phyloP scores from a whole-genome alignment of 2,329 filamentous ascomycete species.

The Epichloe baconii region DNA sequence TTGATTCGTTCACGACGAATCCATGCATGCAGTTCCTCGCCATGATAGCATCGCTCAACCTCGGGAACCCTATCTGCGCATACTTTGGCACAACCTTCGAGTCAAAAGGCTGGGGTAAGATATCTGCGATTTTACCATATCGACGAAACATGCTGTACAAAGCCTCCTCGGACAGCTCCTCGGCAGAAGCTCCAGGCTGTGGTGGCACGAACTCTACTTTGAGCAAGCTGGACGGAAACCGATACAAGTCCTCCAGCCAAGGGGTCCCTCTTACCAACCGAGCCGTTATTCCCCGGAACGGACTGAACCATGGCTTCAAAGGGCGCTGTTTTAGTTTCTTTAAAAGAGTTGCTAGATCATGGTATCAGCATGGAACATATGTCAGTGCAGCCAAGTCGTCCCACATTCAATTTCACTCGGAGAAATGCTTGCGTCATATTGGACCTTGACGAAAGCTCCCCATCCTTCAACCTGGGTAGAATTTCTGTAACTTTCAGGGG shows the following conservation, averaged over 20 bases:
- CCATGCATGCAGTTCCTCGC: conserved; percentile 90
- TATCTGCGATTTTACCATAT: conserved; percentile 85
- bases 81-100: conserved; percentile 75
- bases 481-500: conserved; percentile 67
- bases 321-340: conserved; percentile 54
- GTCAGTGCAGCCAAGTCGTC: neutral
- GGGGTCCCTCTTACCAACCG: conserved; percentile 70
- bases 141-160: conserved; percentile 77
- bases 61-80: conserved; percentile 65
- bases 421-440: conserved; percentile 29
- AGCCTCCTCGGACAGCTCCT: conserved; percentile 74
- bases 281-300: conserved; percentile 57
- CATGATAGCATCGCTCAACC: conserved; percentile 66
- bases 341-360: conserved; percentile 35
- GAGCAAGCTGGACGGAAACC: conserved; percentile 63
- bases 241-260: conserved; percentile 87
- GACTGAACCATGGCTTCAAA: conserved; percentile 83
- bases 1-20: conserved; percentile 52
- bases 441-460: conserved; percentile 89
- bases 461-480: conserved; percentile 75
- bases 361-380: neutral
- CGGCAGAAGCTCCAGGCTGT: conserved; percentile 54
- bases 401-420: conserved; percentile 30
- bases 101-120: conserved; percentile 67
- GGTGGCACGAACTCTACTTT: conserved; percentile 75